Evolutionary conservation across 805 yeast species (phyloP).

Genomic region (Lipomyces starkeyi): DNA sequence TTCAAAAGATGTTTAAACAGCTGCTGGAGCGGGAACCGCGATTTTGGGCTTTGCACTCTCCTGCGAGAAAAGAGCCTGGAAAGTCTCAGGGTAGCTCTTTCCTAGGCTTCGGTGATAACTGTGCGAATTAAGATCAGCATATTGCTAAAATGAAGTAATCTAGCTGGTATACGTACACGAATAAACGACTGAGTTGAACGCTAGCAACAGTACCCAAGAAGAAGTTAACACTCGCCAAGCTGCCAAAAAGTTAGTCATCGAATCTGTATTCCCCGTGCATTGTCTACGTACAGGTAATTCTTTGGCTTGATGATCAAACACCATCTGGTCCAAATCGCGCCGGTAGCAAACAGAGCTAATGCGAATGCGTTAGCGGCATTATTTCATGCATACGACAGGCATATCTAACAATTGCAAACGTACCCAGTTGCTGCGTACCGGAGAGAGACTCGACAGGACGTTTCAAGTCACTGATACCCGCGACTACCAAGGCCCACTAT

Average conservation of each 20-base stretch:
- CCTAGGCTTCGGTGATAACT: slow-evolving; percentile 31
- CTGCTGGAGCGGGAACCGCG: slow-evolving; percentile 18
- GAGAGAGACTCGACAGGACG: slow-evolving; percentile 93
- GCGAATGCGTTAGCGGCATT: neutral
- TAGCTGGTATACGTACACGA: slow-evolving; percentile 14
- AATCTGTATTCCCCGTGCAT: neutral
- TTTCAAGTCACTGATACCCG: slow-evolving; percentile 83
- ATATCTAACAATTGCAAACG: slow-evolving; percentile 15
- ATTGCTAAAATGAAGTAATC: neutral
- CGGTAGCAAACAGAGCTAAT: slow-evolving; percentile 82
- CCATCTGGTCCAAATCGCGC: slow-evolving; percentile 98
- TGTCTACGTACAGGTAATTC: slow-evolving; percentile 59
- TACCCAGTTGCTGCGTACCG: slow-evolving; percentile 76
- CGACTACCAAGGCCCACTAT: slow-evolving; percentile 87
- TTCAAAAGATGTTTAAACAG: slow-evolving; percentile 4
- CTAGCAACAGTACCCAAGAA: slow-evolving; percentile 92
- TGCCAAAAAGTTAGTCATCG: neutral
- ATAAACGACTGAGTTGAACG: slow-evolving; percentile 75
- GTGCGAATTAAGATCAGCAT: neutral
- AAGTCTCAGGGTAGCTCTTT: slow-evolving; percentile 35
- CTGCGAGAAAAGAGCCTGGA: slow-evolving; percentile 30
- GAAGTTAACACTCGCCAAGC: slow-evolving; percentile 88
- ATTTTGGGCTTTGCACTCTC: slow-evolving; percentile 10
- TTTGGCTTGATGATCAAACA: slow-evolving; percentile 90
- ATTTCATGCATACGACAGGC: slow-evolving; percentile 6